Conservation (phyloP, 306 rosid genomes). For the Oemleria cerasiformis region DNA sequence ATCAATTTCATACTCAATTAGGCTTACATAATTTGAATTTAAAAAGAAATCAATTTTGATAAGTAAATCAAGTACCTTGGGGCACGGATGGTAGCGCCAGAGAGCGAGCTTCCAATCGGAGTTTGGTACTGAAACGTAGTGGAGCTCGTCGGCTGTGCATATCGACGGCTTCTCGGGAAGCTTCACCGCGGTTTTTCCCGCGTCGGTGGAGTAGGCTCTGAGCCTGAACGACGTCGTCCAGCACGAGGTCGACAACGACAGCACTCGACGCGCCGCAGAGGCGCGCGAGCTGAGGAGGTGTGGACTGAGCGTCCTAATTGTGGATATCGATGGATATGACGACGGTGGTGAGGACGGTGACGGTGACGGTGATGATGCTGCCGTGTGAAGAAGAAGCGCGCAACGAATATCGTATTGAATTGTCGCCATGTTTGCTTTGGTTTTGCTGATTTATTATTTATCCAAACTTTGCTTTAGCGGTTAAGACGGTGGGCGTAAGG, state of each 20-base stretch:
- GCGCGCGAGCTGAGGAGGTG: constrained; percentile 37
- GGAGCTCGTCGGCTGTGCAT: constrained; percentile 97
- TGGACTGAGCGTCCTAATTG: constrained; percentile 35
- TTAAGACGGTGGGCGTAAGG: background rate
- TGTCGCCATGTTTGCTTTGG: constrained; percentile 39
- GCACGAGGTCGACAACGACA: constrained; percentile 11
- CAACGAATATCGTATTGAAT: constrained; percentile 55
- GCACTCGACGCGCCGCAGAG: constrained; percentile 27
- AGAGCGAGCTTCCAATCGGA: constrained; percentile 92
- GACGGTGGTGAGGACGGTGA: background rate
- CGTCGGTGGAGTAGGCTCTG: constrained; percentile 53
- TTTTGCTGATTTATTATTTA: background rate
- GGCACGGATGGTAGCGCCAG: constrained; percentile 91
- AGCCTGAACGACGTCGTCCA: constrained; percentile 38
- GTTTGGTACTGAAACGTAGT: constrained; percentile 70
- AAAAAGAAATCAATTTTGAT: background rate
- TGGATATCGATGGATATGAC: constrained; percentile 22
- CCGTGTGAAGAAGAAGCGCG: constrained; percentile 38
- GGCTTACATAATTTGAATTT: background rate
- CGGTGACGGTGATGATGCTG: constrained; percentile 15
- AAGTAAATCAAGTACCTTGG: constrained; percentile 38
- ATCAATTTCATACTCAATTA: background rate
- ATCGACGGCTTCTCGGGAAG: constrained; percentile 63
- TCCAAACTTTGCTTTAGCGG: background rate
- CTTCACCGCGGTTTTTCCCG: constrained; percentile 25